These are phyloP conservation scores for Starmerella bombicola DNA, from an alignment of 805 yeast genomes.

Conservation along the genomic window DNA sequence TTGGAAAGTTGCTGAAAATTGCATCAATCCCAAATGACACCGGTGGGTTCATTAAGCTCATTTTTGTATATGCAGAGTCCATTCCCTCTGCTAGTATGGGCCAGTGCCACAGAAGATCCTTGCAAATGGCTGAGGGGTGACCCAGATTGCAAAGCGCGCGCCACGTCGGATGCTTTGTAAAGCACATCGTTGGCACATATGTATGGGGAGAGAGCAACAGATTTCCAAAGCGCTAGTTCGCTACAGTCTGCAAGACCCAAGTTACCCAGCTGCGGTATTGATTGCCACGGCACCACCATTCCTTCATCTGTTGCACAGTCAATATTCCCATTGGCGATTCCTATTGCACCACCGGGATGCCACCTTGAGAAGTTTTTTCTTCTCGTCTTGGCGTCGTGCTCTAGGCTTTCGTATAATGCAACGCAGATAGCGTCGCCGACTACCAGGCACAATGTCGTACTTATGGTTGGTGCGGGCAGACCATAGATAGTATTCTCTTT, in stretches of 20 bases:
- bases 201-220: conserved; percentile 13
- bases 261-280: conserved; percentile 14
- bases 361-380: conserved; percentile 48
- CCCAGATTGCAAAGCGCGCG: conserved; percentile 46
- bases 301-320: conserved; percentile 2
- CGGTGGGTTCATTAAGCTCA: conserved; percentile 9
- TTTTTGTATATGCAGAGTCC: conserved; percentile 16
- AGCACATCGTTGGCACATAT: conserved; percentile 6
- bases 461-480: conserved; percentile 74
- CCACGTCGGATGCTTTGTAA: conserved; percentile 8
- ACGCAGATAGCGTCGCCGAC: conserved; percentile 69
- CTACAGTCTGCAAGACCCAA: conserved; percentile 11
- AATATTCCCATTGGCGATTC: conserved; percentile 33
- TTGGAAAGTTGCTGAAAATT: no score
- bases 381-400: conserved; percentile 43
- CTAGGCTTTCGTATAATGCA: conserved; percentile 57
- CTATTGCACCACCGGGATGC: conserved; percentile 91
- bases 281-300: conserved; percentile 10
- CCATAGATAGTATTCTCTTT: conserved; percentile 60
- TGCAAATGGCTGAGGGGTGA: conserved; percentile 1
- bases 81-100: conserved; percentile 6
- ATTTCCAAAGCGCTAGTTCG: conserved; percentile 21
- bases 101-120: conserved; percentile 6
- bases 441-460: conserved; percentile 64
- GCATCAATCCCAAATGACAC: conserved; percentile 14